phyloP scores from a whole-genome alignment of 208 protist genomes.

The Leishmania arabica region DNA sequence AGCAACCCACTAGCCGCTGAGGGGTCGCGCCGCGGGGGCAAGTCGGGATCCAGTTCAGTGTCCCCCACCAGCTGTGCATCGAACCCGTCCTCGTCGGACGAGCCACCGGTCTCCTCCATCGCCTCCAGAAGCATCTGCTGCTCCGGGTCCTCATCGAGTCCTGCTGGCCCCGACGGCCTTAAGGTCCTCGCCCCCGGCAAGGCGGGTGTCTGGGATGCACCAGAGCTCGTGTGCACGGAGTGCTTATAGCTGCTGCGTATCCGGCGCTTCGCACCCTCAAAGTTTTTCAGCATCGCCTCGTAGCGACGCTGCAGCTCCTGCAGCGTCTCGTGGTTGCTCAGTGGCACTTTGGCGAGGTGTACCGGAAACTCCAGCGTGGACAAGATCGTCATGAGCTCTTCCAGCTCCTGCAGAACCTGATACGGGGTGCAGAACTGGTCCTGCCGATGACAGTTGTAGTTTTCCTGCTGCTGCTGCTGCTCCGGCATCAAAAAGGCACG shows the following conservation, averaged over 20 bases:
- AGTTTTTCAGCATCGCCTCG: conserved; percentile 46
- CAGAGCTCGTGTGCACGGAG: not conserved
- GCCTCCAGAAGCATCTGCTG: conserved; percentile 17
- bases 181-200: not conserved
- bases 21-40: not conserved
- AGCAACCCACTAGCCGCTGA: not conserved
- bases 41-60: not conserved
- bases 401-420: conserved; percentile 46
- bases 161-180: not conserved
- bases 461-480: conserved; percentile 13
- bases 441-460: conserved; percentile 25
- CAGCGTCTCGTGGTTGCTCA: conserved; percentile 59
- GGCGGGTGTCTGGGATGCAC: not conserved
- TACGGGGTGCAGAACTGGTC: conserved; percentile 51
- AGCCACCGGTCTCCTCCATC: conserved; percentile 26
- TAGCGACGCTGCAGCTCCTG: conserved; percentile 49
- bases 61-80: conserved; percentile 24
- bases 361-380: conserved; percentile 26
- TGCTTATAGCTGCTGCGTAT: conserved; percentile 7
- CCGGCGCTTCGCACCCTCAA: conserved; percentile 39
- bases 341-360: conserved; percentile 29
- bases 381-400: conserved; percentile 38
- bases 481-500: not conserved
- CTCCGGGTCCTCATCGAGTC: not conserved
- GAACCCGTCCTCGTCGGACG: conserved; percentile 29